Evolutionary conservation across 163 green algal genomes (phyloP), one percentile per base, ranked within the genome.

Genomic region (Scenedesmus sp.): DNA sequence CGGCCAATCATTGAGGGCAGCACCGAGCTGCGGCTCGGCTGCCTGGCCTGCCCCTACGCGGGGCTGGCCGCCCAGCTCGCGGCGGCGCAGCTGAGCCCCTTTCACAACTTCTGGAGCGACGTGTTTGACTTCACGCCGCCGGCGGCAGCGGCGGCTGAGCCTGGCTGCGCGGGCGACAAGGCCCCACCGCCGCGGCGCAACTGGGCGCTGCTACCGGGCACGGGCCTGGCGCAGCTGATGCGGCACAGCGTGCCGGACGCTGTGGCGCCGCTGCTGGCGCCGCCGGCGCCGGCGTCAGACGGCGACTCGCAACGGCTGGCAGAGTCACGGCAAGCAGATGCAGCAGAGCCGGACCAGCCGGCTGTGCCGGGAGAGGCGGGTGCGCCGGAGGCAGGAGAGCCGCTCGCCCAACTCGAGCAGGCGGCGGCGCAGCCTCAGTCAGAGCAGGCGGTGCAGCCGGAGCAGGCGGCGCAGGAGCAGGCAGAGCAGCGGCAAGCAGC

Each of bases 41-140:
- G 88, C 80, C 88, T 81, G n/a, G 69, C 86, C 69, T 69, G 84
- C 39, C 60, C 78, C 47, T 93, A 94, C 70, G 47, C 81, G 1
- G 75, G 72, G n/a, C 76, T 94, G 13, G 34, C 83, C 83, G 66
- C 36, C 20, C 89, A 94, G 31, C 60, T 94, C 72, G 31, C 70
- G 44, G 18, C 65, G 11, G 73, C 80, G 7, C 72, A 86, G 36
- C 77, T 94, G 10, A 76, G 63, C 51, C 39, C 54, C 0, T 75
- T 90, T 1, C 78, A 87, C 51, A 93, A 94, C 74, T 91, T 89
- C 73, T 94, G 85, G 85, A 88, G 77, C 44, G 48, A 88, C 39
- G 70, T 92, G 5, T 84, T 87, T 73, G 88, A 93, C 77, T 94
- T 94, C 84, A 94, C 87, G 3, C 84, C 87, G 4, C 72, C 77